Percentiles rank a stretch among this genome's conserved stretches.
Conservation (phyloP, 2,329 filamentous ascomycete genomes). For the Diaporthe velutina region DNA sequence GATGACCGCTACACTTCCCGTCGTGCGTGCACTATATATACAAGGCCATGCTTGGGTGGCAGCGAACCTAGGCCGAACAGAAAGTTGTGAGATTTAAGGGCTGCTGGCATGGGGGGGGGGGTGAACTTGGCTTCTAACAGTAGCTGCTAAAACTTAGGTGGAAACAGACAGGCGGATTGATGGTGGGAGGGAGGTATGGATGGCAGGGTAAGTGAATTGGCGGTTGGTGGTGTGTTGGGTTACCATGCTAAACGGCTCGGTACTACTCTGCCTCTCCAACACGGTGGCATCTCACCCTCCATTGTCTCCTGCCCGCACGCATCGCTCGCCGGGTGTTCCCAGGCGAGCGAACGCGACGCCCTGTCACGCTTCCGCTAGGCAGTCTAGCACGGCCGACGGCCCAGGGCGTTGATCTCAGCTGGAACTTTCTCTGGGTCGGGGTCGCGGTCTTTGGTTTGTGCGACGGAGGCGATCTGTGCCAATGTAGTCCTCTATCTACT, state of each 20-base stretch:
- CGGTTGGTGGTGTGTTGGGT: constrained; percentile 1
- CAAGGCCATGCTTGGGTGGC: background rate
- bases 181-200: background rate
- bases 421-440: constrained; percentile 6
- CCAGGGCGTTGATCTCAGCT: constrained; percentile 22
- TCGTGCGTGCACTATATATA: background rate
- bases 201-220: background rate
- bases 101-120: background rate
- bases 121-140: background rate
- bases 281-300: constrained; percentile 11
- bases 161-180: background rate
- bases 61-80: constrained; percentile 3
- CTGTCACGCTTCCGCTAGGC: background rate
- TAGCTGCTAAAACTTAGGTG: background rate
- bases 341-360: background rate
- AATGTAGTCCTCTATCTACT: background rate
- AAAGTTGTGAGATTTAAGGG: constrained; percentile 6
- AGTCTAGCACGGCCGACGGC: constrained; percentile 14
- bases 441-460: background rate
- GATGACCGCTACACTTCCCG: constrained; percentile 12
- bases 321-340: constrained; percentile 17
- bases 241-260: constrained; percentile 20
- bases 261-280: constrained; percentile 20
- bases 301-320: background rate
- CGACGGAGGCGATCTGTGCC: constrained; percentile 18